Conservation (phyloP, 768 basidiomycete species). For the Epithele typhae region DNA sequence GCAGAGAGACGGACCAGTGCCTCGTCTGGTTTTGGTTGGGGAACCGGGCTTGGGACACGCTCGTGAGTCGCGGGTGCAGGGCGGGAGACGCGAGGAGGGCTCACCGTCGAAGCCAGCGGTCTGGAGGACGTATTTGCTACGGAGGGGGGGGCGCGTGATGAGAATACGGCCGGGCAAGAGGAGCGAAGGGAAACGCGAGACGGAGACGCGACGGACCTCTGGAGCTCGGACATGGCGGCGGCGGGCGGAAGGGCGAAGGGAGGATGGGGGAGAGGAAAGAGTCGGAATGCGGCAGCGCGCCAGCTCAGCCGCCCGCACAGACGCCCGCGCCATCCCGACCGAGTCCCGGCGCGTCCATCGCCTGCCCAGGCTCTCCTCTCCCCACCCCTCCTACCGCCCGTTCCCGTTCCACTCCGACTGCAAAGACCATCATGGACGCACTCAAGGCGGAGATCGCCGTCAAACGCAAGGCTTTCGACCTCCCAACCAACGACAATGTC, state of each 20-base stretch:
- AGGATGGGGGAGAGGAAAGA: conserved; percentile 7
- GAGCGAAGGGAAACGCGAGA: background rate
- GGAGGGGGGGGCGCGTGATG: too few species aligned
- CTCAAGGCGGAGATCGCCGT: conserved; percentile 85
- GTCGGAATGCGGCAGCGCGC: conserved; percentile 1
- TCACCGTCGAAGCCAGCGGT: conserved; percentile 93
- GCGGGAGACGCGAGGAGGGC: conserved; percentile 13
- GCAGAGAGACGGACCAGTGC: conserved; percentile 70
- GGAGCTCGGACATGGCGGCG: conserved; percentile 54
- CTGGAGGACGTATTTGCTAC: conserved; percentile 83
- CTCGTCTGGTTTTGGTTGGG: conserved; percentile 92
- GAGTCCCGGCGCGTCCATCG: conserved; percentile 9
- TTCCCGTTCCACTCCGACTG: background rate
- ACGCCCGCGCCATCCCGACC: conserved; percentile 6
- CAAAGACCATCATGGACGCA: conserved; percentile 63
- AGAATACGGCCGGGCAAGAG: too few species aligned
- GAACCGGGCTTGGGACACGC: conserved; percentile 69
- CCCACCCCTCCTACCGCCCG: background rate
- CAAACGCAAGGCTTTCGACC: conserved; percentile 76
- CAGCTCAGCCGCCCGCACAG: background rate
- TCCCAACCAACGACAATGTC: conserved; percentile 26
- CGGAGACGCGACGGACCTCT: conserved; percentile 31
- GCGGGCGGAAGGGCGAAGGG: background rate
- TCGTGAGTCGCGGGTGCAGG: conserved; percentile 7
- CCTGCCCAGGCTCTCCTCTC: background rate